These are phyloP conservation scores for Macrolepiota dolichaula DNA, from an alignment of 768 basidiomycete species.

Conservation along the genomic window DNA sequence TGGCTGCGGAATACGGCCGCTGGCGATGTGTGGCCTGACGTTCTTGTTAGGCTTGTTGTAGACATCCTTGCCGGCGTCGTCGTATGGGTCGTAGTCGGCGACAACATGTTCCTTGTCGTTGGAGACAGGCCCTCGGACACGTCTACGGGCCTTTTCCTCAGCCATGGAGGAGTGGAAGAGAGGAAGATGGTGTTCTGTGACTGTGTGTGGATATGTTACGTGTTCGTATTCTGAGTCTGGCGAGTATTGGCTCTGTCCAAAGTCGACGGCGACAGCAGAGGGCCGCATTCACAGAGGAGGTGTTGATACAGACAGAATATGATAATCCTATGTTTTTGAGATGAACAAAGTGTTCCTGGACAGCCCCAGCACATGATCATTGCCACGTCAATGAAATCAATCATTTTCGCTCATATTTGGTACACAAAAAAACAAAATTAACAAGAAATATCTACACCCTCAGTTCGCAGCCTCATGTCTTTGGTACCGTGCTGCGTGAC, in stretches of 20 bases:
- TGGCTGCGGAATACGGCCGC: constrained; percentile 59
- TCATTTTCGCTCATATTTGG: neutral
- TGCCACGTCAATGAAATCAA: constrained; percentile 7
- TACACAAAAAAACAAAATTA: neutral
- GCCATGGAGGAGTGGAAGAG: constrained; percentile 27
- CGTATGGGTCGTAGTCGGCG: constrained; percentile 22
- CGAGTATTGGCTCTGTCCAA: constrained; percentile 53
- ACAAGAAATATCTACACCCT: neutral
- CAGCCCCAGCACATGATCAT: neutral
- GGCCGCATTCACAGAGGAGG: constrained; percentile 49
- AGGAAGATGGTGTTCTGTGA: constrained; percentile 15
- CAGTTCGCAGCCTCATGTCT: constrained; percentile 20
- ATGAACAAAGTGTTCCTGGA: neutral
- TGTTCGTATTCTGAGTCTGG: constrained; percentile 73
- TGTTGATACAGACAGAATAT: neutral
- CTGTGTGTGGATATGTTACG: constrained; percentile 49
- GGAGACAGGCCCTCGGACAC: constrained; percentile 28
- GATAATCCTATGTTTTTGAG: neutral
- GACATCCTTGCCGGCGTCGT: constrained; percentile 51
- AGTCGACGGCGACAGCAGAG: constrained; percentile 65
- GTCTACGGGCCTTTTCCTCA: constrained; percentile 66
- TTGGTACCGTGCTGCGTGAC: constrained; percentile 20
- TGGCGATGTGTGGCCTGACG: constrained; percentile 37
- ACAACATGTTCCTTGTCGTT: neutral
- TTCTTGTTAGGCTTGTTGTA: constrained; percentile 44